A percentile compares a stretch with the other conserved stretches of the same genome.
These are phyloP conservation scores for Trypethelium eluteriae DNA, from an alignment of 495 filamentous ascomycete genomes.

Conservation along the genomic window DNA sequence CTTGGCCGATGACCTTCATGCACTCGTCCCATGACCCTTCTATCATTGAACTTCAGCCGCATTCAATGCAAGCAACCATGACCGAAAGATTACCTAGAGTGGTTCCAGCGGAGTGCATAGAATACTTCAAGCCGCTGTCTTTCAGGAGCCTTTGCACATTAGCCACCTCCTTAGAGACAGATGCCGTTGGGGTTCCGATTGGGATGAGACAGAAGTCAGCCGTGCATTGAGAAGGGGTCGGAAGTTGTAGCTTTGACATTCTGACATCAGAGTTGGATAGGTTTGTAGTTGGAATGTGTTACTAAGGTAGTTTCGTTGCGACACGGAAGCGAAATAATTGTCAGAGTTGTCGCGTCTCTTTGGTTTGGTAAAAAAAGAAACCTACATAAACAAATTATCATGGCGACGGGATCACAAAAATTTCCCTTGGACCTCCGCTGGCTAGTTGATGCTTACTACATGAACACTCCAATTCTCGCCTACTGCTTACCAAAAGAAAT, in stretches of 20 bases:
- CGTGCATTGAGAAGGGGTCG: constrained; percentile 34
- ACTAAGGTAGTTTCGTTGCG: no score
- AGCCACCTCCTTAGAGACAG: constrained; percentile 80
- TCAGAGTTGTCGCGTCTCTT: no score
- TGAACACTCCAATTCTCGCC: no score
- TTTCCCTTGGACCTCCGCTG: no score
- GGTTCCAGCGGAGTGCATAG: constrained; percentile 88
- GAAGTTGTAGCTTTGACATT: constrained; percentile 17
- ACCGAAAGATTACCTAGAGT: constrained; percentile 63
- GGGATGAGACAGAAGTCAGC: constrained; percentile 41
- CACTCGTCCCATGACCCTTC: constrained; percentile 90
- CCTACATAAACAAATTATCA: no score
- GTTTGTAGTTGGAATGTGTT: no score
- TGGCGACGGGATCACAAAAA: no score
- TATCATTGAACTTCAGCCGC: constrained; percentile 28
- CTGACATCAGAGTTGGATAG: neutral
- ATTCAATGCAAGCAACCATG: constrained; percentile 6
- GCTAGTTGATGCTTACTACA: no score
- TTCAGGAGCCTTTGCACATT: constrained; percentile 81
- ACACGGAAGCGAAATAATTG: no score
- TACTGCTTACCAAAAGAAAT: no score
- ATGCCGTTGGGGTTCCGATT: constrained; percentile 71
- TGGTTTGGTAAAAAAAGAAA: no score
- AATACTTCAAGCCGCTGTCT: constrained; percentile 67
- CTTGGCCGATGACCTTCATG: constrained; percentile 81